These are phyloP conservation scores for Protomyces lactucae-debilis DNA, from an alignment of 1,139 yeast genomes.

Conservation along the genomic window DNA sequence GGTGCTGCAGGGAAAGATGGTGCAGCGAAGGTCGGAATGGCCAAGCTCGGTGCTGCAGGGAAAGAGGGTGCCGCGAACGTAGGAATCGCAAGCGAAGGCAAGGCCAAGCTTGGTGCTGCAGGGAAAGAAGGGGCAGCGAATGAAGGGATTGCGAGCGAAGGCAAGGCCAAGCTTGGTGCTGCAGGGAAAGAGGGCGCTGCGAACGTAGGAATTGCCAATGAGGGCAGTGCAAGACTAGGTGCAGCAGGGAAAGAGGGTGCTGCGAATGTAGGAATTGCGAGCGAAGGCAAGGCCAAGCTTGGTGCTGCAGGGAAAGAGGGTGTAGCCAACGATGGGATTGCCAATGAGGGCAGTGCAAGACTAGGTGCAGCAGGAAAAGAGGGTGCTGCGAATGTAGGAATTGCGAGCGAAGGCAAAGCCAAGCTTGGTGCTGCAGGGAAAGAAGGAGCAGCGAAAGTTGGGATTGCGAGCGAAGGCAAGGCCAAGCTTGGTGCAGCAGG, in stretches of 20 bases:
- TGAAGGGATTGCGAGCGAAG: too few species aligned
- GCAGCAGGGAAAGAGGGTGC: background rate
- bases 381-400: background rate
- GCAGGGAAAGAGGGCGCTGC: too few species aligned
- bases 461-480: background rate
- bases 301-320: background rate
- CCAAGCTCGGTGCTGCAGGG: too few species aligned
- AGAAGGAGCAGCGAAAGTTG: background rate
- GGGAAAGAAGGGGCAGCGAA: too few species aligned
- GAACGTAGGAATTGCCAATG: too few species aligned
- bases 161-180: too few species aligned
- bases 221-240: too few species aligned
- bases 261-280: background rate
- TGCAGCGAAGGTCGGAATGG: too few species aligned
- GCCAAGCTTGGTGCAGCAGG: constrained; percentile 4
- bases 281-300: background rate
- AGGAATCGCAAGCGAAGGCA: too few species aligned
- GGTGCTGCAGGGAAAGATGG: too few species aligned
- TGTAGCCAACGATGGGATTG: background rate
- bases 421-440: background rate
- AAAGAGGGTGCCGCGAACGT: too few species aligned
- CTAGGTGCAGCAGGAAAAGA: background rate
- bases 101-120: too few species aligned
- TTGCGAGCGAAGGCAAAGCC: background rate
- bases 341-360: background rate